Evolutionary conservation across 768 basidiomycete species (phyloP).

Genomic region (Termitomyces sp.): DNA sequence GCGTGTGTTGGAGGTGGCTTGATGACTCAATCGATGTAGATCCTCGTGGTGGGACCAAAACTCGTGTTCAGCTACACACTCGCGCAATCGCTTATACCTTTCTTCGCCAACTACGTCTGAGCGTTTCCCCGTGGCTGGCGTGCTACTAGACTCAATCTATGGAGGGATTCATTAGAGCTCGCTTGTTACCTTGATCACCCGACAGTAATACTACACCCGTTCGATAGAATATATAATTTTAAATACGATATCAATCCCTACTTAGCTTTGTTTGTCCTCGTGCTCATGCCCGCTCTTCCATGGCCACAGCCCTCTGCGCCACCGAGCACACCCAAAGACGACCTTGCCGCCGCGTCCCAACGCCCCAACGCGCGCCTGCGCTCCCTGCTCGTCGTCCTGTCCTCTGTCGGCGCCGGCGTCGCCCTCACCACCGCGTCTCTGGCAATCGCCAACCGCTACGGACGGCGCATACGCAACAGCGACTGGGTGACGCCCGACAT

Average conservation of each 20-base stretch:
- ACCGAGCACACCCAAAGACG: not conserved
- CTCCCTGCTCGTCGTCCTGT: slow-evolving; percentile 25
- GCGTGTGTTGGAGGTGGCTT: not conserved
- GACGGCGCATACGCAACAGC: slow-evolving; percentile 53
- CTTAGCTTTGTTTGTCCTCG: no score
- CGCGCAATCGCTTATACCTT: slow-evolving; percentile 91
- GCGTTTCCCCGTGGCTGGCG: no score
- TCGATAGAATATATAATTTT: no score
- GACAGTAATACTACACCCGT: no score
- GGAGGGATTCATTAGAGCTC: no score
- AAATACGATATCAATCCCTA: no score
- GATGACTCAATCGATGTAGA: slow-evolving; percentile 34
- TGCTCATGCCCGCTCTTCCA: no score
- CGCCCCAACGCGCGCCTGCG: slow-evolving; percentile 12
- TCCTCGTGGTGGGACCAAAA: slow-evolving; percentile 95
- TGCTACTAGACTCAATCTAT: no score
- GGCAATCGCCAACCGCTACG: slow-evolving; percentile 43
- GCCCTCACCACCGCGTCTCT: slow-evolving; percentile 26
- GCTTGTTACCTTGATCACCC: no score
- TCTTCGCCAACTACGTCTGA: slow-evolving; percentile 81
- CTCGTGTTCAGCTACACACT: slow-evolving; percentile 98
- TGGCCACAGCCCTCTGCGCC: slow-evolving; percentile 5
- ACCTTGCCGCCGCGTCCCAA: not conserved
- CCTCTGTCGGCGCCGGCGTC: slow-evolving; percentile 36
- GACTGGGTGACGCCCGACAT: slow-evolving; percentile 68